Evolutionary conservation across 2,329 filamentous ascomycete species (phyloP), one percentile per base, ranked within the genome.

Genomic region (Diaporthe ampelina): DNA sequence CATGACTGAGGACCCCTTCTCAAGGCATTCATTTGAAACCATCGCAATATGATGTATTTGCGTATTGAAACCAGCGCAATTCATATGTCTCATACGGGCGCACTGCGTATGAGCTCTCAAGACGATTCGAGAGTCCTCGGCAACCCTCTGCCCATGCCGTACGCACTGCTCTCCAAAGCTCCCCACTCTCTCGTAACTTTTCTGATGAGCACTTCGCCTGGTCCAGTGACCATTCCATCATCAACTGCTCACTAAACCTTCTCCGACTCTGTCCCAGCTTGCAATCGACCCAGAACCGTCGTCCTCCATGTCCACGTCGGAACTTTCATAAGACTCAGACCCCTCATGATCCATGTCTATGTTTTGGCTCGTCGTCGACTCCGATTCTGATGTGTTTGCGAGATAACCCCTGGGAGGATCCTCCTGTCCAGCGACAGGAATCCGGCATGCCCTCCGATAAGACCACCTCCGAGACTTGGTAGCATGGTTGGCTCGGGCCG

Each of bases 361-460:
- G 29, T 24, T 50, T n/a, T 69, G 32, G 21, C 32, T 35, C 29
- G 1, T n/a, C 10, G 4, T 6, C 4, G n/a, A 40, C 2, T 26
- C 35, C n/a, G 57, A 26, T 15, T 68, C 59, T 4, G 48, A n/a
- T 11, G 19, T 11, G 24, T 9, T 17, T 1, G 7, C 9, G 5
- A 13, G 6, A 56, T 21, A 9, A 3, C 15, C 9, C 37, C 29
- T 48, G 17, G 45, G 45, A 48, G 11, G 35, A 3, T 35, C 50
- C 15, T 68, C 19, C 13, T 37, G 48, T n/a, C 19, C 29, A 9
- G 26, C 29, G 4, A 24, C 4, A 40, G 21, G 48, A 19, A 73
- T 35, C 8, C 21, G 69, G 43, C 48, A 56, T 8, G 71, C 71
- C 19, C 40, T 69, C 11, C 71, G 71, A 32, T 73, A 73, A n/a